Conservation (phyloP, 2,329 filamentous ascomycete species). For the Colletotrichum cuscutae region DNA sequence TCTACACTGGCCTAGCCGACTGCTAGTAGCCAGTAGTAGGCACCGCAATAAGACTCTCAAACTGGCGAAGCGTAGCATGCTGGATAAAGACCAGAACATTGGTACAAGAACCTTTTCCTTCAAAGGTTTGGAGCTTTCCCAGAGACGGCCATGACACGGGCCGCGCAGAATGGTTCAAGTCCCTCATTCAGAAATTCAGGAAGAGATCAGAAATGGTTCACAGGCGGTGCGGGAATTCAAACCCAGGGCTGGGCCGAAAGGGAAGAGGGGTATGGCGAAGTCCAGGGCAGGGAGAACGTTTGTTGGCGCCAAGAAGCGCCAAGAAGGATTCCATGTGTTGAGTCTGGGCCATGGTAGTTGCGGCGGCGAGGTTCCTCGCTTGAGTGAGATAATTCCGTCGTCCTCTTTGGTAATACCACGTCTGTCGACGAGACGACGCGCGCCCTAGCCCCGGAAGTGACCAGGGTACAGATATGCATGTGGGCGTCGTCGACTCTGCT, state of each 20-base stretch:
- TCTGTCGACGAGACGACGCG: background rate
- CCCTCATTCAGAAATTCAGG: background rate
- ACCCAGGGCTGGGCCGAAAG: too few species aligned
- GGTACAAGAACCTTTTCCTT: background rate
- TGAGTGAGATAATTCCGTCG: background rate
- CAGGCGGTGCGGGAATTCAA: background rate
- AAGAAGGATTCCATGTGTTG: slow-evolving; percentile 19
- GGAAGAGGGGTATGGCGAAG: background rate
- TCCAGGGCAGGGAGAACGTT: background rate
- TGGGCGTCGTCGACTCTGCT: background rate
- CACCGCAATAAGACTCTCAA: background rate
- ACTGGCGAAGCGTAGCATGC: background rate
- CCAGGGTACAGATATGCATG: background rate
- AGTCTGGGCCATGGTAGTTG: slow-evolving; percentile 9
- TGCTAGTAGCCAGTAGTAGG: background rate
- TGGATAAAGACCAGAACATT: background rate
- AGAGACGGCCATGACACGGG: background rate
- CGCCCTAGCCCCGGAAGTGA: background rate
- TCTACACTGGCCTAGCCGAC: background rate
- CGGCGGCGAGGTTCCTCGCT: background rate
- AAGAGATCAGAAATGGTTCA: background rate
- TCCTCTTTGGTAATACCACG: background rate
- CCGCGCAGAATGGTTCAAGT: background rate
- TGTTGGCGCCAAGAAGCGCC: slow-evolving; percentile 15
- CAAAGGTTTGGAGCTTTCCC: background rate